These are phyloP conservation scores for Tulasnella calospora DNA, from an alignment of 768 basidiomycete genomes.

Conservation along the genomic window DNA sequence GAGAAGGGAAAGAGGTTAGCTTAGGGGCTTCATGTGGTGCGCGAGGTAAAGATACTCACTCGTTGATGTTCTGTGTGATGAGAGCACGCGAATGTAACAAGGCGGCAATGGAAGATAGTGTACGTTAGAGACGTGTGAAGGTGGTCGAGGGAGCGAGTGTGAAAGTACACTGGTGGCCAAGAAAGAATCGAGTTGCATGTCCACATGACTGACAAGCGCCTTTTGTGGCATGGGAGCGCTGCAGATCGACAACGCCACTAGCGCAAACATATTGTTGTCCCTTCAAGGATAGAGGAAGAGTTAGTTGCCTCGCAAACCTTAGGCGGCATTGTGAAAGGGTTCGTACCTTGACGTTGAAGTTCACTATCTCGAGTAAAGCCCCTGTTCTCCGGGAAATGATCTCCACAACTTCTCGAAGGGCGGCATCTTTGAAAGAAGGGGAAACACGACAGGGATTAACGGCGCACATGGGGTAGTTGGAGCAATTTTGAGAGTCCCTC, in stretches of 20 bases:
- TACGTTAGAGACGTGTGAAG: not conserved
- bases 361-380: no score
- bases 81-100: no score
- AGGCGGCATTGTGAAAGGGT: not conserved
- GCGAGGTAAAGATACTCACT: constrained; percentile 2
- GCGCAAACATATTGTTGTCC: constrained; percentile 99
- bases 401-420: no score
- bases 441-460: constrained; percentile 95
- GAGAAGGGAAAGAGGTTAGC: constrained; percentile 22
- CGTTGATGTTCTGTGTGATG: constrained; percentile 5
- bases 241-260: constrained; percentile 67
- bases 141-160: not conserved
- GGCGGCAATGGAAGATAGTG: not conserved
- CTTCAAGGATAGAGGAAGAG: constrained; percentile 41
- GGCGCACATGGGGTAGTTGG: constrained; percentile 99
- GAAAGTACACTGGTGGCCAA: constrained; percentile 25
- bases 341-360: no score
- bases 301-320: constrained; percentile 15
- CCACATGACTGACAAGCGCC: constrained; percentile 11
- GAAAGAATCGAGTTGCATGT: constrained; percentile 25
- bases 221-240: not conserved
- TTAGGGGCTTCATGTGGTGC: not conserved
- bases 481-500: constrained; percentile 83
- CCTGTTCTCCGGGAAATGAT: no score
- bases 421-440: constrained; percentile 88